Percentiles rank a stretch among this genome's conserved stretches.
Evolutionary conservation across 2,329 filamentous ascomycete species (phyloP).

Genomic region (Xylariales sp.): DNA sequence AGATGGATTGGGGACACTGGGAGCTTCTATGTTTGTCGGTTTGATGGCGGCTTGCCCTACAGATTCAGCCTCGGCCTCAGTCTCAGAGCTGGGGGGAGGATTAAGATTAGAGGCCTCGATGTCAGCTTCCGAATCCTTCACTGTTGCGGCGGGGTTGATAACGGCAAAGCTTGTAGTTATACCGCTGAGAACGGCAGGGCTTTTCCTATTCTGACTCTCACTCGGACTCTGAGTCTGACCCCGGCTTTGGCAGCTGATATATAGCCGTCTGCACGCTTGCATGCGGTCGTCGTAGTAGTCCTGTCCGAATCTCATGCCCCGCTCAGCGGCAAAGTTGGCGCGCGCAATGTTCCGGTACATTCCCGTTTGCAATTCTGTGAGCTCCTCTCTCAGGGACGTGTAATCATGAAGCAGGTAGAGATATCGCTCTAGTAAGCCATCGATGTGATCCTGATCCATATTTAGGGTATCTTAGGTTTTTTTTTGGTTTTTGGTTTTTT

Average conservation of each 20-base stretch:
- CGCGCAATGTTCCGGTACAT: conserved; percentile 74
- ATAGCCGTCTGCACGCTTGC: conserved; percentile 66
- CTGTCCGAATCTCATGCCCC: conserved; percentile 72
- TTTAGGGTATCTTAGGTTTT: neutral
- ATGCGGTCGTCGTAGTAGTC: conserved; percentile 81
- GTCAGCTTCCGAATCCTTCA: conserved; percentile 26
- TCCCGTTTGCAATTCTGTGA: conserved; percentile 65
- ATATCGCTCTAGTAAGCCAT: conserved; percentile 73
- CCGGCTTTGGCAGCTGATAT: conserved; percentile 39
- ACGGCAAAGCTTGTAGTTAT: conserved; percentile 44
- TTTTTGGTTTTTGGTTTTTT: too few species aligned
- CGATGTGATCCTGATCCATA: conserved; percentile 61
- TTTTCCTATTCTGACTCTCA: conserved; percentile 6
- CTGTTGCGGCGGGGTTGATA: conserved; percentile 1
- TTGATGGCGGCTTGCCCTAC: conserved; percentile 14
- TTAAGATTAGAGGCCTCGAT: neutral
- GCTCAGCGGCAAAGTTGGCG: conserved; percentile 77
- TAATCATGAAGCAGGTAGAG: conserved; percentile 75
- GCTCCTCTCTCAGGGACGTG: conserved; percentile 65
- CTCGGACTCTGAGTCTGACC: neutral
- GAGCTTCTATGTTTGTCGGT: conserved; percentile 12
- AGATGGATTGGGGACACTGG: neutral
- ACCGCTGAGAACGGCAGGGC: conserved; percentile 18
- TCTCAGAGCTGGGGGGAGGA: conserved; percentile 6
- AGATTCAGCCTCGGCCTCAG: conserved; percentile 6